These are phyloP conservation scores for Quercus phellos DNA, from an alignment of 331 rosid species.

Conservation along the genomic window DNA sequence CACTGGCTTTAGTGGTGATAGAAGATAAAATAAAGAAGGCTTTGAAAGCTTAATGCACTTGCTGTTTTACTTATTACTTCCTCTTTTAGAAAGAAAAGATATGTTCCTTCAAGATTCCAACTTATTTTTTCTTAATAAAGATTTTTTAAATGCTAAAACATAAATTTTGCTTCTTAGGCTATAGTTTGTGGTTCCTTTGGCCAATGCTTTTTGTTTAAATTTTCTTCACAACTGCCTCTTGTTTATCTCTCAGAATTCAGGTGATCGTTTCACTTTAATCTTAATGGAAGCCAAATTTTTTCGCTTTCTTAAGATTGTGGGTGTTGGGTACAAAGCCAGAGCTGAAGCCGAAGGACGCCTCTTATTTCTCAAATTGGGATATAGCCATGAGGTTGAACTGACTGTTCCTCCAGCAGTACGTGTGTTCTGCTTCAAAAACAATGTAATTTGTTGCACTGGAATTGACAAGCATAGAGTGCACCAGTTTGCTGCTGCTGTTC, in stretches of 20 bases:
- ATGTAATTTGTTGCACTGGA: slow-evolving; percentile 86
- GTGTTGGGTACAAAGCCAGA: slow-evolving; percentile 94
- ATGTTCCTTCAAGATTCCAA: neutral
- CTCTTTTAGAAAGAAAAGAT: neutral
- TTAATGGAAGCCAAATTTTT: slow-evolving; percentile 76
- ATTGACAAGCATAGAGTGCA: slow-evolving; percentile 80
- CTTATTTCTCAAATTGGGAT: slow-evolving; percentile 72
- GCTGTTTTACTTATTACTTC: neutral
- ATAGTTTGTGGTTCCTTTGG: neutral
- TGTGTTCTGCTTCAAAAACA: slow-evolving; percentile 87
- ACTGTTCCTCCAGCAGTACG: slow-evolving; percentile 80
- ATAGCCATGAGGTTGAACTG: slow-evolving; percentile 86
- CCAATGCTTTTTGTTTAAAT: neutral
- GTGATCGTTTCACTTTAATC: neutral
- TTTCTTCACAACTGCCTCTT: neutral
- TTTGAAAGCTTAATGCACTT: neutral
- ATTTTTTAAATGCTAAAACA: neutral
- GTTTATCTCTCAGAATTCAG: neutral
- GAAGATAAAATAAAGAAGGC: neutral
- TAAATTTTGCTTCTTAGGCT: neutral
- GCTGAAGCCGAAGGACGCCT: slow-evolving; percentile 73
- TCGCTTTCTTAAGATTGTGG: slow-evolving; percentile 81
- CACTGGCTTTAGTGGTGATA: neutral
- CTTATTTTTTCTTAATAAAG: neutral
- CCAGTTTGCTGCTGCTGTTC: slow-evolving; percentile 80